Evolutionary conservation across 306 rosid genomes (phyloP), one percentile per base, ranked within the genome.

Genomic region (Adenanthera pavonina): DNA sequence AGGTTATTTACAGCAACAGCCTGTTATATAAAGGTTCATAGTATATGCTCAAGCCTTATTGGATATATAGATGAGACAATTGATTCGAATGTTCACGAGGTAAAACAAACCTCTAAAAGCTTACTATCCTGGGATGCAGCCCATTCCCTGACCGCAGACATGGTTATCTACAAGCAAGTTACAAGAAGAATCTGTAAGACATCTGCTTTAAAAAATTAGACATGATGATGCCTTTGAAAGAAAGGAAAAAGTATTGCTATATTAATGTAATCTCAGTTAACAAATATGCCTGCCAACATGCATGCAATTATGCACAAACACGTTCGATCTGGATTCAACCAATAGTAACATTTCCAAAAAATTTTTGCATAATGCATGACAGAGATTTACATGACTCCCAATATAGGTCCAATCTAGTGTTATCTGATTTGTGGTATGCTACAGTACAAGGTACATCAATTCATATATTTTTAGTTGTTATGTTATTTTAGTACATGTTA

Each of bases 141-240:
- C 99, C 99, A 94, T 87, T 96, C 99, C 92, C 99, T 94, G 69
- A 96, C 98, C 1, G 99, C 99, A 46, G 99, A 96, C 99, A 96
- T 96, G 73, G 99, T 96, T 85, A 96, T 96, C 98, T 96, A 67
- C 69, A 85, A 61, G 75, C 52, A 81, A 78, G 83, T 84, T 11
- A 60, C 73, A 78, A 59, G 70, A 19, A 20, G 46, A 74, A 83
- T 82, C 33, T 8, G 81, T 84, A 75, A 84, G 88, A 53, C 41
- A 69, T 17, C 61, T 8, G 9, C 44, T 25, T 78, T 11, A 20
- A 75, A 85, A 66, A 40, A 67, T 66, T 76, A 75, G 69, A 74
- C 76, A 82, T 33, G 13, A 7, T 25, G 65, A 80, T 20, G 49
- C 78, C 68, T 47, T 56, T 12, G 46, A 61, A 54, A 9, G 61